Evolutionary conservation across 306 rosid species (phyloP).

Genomic region (Albizia julibrissin): DNA sequence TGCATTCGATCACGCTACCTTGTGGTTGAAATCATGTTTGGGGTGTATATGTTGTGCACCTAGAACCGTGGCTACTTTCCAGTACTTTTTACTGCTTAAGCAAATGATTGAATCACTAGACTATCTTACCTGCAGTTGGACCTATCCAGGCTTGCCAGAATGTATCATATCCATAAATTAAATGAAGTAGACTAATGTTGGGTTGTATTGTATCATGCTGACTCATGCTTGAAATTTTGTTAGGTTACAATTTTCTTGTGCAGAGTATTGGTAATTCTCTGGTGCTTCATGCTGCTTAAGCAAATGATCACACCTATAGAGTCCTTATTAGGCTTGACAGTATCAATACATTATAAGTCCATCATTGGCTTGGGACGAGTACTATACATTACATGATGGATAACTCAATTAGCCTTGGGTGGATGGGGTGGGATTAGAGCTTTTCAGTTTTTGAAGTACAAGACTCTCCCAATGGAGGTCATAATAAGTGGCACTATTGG

Average conservation of each 20-base stretch:
- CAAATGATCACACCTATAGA: too few relatives aligned
- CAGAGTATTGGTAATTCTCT: too few relatives aligned
- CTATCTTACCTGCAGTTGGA: slow-evolving; percentile 1
- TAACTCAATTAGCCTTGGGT: neutral
- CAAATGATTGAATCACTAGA: neutral
- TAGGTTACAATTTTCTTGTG: too few relatives aligned
- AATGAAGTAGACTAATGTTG: slow-evolving; percentile 7
- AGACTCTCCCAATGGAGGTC: neutral
- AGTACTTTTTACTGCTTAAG: slow-evolving; percentile 18
- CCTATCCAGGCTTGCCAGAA: slow-evolving; percentile 17
- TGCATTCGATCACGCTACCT: neutral
- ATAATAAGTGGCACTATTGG: neutral
- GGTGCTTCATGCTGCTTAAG: too few relatives aligned
- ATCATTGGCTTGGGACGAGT: too few relatives aligned
- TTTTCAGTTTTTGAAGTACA: neutral
- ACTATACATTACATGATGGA: neutral
- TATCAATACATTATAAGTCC: too few relatives aligned
- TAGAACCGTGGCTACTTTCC: slow-evolving; percentile 1
- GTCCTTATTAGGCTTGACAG: too few relatives aligned
- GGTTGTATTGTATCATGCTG: too few relatives aligned
- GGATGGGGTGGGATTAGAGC: neutral
- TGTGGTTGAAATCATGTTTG: neutral
- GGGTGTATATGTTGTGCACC: neutral
- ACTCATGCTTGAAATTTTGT: too few relatives aligned
- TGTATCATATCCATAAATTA: slow-evolving; percentile 13